phyloP scores from a whole-genome alignment of 2,329 filamentous ascomycete genomes.

The Monosporascus ibericus region DNA sequence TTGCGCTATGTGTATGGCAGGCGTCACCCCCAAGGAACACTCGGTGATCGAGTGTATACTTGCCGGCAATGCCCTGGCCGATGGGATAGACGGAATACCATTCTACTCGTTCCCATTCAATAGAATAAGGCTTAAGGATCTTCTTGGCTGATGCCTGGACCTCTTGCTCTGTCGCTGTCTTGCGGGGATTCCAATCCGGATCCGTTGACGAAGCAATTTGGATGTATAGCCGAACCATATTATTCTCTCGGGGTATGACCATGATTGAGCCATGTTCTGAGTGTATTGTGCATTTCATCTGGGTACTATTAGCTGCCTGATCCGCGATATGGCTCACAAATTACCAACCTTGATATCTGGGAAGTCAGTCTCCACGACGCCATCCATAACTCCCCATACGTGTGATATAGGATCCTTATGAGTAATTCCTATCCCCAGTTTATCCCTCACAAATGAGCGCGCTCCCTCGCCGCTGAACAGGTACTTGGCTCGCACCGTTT shows the following conservation, averaged over 20 bases:
- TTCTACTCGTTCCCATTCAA: conserved; percentile 61
- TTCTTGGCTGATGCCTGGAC: conserved; percentile 60
- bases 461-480: conserved; percentile 68
- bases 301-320: conserved; percentile 36
- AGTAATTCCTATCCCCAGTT: conserved; percentile 64
- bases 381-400: conserved; percentile 73
- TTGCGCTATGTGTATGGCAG: conserved; percentile 71
- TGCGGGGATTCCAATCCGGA: conserved; percentile 54
- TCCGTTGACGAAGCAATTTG: conserved; percentile 59
- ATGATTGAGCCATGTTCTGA: conserved; percentile 70
- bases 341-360: conserved; percentile 63
- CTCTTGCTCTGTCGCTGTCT: conserved; percentile 55
- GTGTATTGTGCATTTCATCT: conserved; percentile 73
- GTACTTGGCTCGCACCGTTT: conserved; percentile 65
- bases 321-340: not conserved
- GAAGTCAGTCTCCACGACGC: conserved; percentile 66
- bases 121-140: conserved; percentile 60
- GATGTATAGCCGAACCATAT: conserved; percentile 65
- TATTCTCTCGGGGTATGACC: conserved; percentile 68
- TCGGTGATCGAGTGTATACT: conserved; percentile 60
- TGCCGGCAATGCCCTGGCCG: conserved; percentile 65
- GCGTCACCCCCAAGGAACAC: conserved; percentile 73
- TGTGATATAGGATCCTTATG: conserved; percentile 64
- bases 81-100: conserved; percentile 77
- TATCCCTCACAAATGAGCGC: conserved; percentile 57